Conservation (phyloP, 1,284 basidiomycete species). For the Pyrrhoderma noxium region DNA sequence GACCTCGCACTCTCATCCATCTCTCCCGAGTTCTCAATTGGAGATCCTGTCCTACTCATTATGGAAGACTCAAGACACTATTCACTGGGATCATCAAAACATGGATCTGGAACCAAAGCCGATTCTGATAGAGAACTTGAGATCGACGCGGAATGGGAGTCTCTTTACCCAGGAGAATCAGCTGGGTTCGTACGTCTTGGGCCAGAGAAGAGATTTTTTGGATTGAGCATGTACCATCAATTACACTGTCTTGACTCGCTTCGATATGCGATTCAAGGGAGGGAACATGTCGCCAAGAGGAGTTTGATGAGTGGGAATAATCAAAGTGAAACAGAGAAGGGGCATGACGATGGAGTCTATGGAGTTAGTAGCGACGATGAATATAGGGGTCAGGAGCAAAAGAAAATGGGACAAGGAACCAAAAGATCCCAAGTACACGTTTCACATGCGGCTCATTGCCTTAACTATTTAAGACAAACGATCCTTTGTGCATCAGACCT, state of each 20-base stretch:
- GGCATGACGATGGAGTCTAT: no score
- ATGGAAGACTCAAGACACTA: constrained; percentile 25
- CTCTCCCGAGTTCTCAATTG: constrained; percentile 5
- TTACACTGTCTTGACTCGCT: constrained; percentile 32
- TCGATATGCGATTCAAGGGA: constrained; percentile 25
- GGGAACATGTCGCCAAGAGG: constrained; percentile 18
- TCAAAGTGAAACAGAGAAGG: constrained; percentile 9
- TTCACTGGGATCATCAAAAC: constrained; percentile 13
- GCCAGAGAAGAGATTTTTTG: constrained; percentile 26
- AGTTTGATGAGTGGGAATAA: no score
- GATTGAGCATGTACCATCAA: constrained; percentile 33
- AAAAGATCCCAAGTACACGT: not conserved
- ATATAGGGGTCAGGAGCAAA: no score
- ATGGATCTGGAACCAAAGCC: constrained; percentile 20
- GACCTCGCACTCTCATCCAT: no score
- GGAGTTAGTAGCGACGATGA: no score
- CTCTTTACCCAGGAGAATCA: constrained; percentile 24
- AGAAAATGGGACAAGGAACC: constrained; percentile 3
- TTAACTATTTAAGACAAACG: constrained; percentile 29
- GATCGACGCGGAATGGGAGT: constrained; percentile 26
- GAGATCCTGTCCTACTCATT: constrained; percentile 20
- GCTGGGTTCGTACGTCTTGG: constrained; percentile 29
- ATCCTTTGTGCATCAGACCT: constrained; percentile 32
- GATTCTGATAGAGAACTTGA: not conserved
- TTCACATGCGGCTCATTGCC: constrained; percentile 24